Conservation (phyloP, 2,329 filamentous ascomycete genomes). For the Fusarium hostae region DNA sequence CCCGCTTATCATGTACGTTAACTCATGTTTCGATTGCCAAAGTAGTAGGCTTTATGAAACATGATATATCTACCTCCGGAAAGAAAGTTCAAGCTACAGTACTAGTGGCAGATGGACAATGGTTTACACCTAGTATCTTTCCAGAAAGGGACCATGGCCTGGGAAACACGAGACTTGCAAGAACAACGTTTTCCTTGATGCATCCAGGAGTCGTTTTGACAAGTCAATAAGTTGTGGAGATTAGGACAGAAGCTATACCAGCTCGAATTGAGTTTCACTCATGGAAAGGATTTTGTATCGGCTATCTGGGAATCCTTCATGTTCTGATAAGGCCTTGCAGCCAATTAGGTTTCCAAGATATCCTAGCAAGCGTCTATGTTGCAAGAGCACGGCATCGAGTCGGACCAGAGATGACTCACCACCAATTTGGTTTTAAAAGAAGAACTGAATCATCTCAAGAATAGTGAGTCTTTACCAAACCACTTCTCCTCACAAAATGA, state of each 20-base stretch:
- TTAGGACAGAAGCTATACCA: background rate
- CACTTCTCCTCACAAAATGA: constrained; percentile 13
- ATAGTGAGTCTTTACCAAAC: background rate
- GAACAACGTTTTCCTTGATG: background rate
- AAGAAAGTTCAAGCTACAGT: background rate
- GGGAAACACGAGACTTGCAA: background rate
- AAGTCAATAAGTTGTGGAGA: background rate
- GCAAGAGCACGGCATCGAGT: background rate
- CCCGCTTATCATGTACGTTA: too few species aligned
- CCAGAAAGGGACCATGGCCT: background rate
- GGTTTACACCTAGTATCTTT: background rate
- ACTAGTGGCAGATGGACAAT: background rate
- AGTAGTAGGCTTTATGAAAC: background rate
- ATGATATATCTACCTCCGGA: background rate
- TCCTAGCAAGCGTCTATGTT: background rate
- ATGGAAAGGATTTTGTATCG: background rate
- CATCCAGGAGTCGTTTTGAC: background rate
- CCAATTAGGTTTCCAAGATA: background rate
- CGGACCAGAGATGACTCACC: background rate
- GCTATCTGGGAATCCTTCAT: background rate
- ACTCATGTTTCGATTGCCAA: background rate
- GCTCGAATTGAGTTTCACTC: background rate
- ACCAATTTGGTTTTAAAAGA: background rate
- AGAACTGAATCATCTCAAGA: background rate
- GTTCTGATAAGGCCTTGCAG: background rate